Base-by-base conservation (phyloP, 2,329 filamentous ascomycete genomes). In the Westerdykella aurantiaca region DNA sequence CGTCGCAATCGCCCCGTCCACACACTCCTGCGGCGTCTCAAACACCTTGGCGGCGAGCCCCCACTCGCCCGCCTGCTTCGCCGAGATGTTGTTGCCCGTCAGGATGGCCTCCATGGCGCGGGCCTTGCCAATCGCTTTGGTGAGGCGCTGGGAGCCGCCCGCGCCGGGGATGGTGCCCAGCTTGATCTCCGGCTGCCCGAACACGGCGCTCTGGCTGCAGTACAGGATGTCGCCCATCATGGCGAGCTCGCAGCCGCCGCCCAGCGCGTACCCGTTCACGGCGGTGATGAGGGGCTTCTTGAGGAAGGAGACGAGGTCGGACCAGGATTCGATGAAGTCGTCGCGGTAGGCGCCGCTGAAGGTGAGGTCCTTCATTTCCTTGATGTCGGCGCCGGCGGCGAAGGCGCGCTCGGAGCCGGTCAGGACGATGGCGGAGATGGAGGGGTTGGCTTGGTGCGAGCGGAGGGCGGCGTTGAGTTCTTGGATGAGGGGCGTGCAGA, bases 191-290 rank as follows among this genome's bases (percentile, higher is more conserved):
- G 93, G 93, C 72, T 97, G 93, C 11, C 93, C 93, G 64, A 98
- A 96, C 58, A 88, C 94, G 53, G 93, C 91, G 13, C 71, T 80
- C 40, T 83, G 77, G 2, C 86, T 90, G 72, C 87, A 93, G 76
- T 97, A 97, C 47, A 98, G 72, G 55, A 97, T 84, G 67, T 98
- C 93, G 9, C 86, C 88, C 93, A 97, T 98, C 77, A 98, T 86
- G 39, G 93, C 90, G 12, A 98, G 79, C 74, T 98, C 93, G 67
- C 93, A 98, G 38, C 93, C 93, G 42, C 93, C 93, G 21, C 93
- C 93, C 1, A 98, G 80, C 13, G 93, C 93, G 64, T 96, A 90
- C 14, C 93, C 93, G 9, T 93, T 93, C 2, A 98, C 90, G 18
- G 93, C 93, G 12, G 87, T 87, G 53, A 98, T 90, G 61, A 97